Evolutionary conservation across 2,329 filamentous ascomycete genomes (phyloP).

Genomic region (Sporothrix globosa): DNA sequence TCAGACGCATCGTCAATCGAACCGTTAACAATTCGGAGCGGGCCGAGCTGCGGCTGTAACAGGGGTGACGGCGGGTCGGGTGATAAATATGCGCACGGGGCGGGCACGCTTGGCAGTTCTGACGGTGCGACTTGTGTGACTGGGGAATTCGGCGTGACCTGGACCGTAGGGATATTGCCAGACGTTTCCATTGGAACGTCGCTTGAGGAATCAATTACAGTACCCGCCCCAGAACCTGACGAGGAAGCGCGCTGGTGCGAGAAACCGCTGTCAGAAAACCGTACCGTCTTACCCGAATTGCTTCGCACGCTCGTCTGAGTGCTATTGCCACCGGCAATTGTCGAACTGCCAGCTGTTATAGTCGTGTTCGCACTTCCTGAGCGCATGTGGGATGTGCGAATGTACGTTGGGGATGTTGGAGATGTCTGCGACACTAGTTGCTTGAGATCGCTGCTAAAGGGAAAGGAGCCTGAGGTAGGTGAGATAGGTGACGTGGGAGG

Average conservation of each 20-base stretch:
- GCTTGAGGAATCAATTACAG: constrained; percentile 4
- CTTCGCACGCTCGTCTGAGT: constrained; percentile 33
- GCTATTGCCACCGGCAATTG: constrained; percentile 31
- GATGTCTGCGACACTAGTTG: neutral
- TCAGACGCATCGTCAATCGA: neutral
- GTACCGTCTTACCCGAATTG: constrained; percentile 19
- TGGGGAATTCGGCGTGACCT: neutral
- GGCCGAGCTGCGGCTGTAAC: constrained; percentile 26
- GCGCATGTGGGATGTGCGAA: constrained; percentile 25
- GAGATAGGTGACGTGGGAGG: constrained; percentile 21
- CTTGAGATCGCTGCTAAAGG: constrained; percentile 9
- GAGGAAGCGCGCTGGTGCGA: constrained; percentile 29
- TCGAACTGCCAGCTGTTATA: constrained; percentile 30
- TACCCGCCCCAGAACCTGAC: constrained; percentile 28
- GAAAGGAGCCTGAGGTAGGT: neutral
- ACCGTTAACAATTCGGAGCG: constrained; percentile 28
- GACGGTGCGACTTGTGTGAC: neutral
- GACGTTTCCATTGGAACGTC: neutral
- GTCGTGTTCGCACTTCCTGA: constrained; percentile 30
- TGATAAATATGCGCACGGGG: neutral
- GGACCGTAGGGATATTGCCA: neutral
- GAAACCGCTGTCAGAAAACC: neutral
- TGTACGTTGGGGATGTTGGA: neutral
- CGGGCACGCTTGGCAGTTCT: neutral
- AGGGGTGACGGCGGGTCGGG: constrained; percentile 22